phyloP scores from a whole-genome alignment of 306 rosid species.

The Vigna mungo region DNA sequence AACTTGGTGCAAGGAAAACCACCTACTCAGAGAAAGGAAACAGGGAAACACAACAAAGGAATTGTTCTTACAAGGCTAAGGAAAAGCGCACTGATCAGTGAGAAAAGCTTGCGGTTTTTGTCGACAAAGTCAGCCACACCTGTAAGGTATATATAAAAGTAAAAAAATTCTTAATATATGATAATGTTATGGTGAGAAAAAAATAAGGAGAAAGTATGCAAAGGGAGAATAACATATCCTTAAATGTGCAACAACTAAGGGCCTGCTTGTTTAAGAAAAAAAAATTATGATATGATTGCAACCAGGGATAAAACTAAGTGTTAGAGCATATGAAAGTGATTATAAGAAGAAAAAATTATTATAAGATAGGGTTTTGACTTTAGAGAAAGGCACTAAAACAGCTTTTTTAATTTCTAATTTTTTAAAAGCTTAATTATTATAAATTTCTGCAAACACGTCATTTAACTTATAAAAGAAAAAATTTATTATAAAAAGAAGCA shows the following conservation, averaged over 20 bases:
- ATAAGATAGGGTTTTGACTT: neutral
- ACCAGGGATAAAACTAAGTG: neutral
- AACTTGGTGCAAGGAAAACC: conserved; percentile 8
- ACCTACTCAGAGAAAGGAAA: conserved; percentile 18
- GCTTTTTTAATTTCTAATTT: neutral
- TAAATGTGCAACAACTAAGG: conserved; percentile 17
- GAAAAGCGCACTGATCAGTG: conserved; percentile 71
- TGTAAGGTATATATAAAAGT: conserved; percentile 46
- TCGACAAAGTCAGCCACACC: conserved; percentile 82
- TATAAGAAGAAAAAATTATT: neutral
- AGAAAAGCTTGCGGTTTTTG: conserved; percentile 69
- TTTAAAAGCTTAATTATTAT: neutral
- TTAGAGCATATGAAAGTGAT: too few relatives aligned
- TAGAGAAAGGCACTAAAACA: conserved; percentile 8
- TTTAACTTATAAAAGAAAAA: neutral
- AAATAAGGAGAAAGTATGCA: neutral
- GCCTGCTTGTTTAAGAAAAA: neutral
- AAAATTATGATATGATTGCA: neutral
- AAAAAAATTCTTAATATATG: conserved; percentile 27
- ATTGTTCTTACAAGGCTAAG: conserved; percentile 74
- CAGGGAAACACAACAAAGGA: conserved; percentile 33
- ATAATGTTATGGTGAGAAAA: conserved; percentile 5
- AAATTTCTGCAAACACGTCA: neutral
- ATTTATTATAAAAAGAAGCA: neutral
- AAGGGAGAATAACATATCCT: conserved; percentile 6